Percentiles rank a stretch among this genome's conserved stretches.
Conservation (phyloP, 441 rosid genomes). For the Populus hybrid region DNA sequence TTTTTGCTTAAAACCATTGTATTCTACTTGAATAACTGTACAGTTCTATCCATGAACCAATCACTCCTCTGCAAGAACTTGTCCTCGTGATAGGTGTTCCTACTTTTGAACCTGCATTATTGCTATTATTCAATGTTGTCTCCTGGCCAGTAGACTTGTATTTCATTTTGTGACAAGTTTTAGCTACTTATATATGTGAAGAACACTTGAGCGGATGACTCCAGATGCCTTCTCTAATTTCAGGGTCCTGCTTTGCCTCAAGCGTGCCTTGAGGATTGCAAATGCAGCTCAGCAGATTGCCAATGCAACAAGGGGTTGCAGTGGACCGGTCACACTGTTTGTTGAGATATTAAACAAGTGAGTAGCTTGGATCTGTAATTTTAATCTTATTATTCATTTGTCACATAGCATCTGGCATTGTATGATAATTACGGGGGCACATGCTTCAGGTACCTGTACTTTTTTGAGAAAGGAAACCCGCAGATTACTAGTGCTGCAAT, state of each 20-base stretch:
- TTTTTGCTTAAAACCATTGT: neutral
- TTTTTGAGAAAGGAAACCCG: constrained; percentile 26
- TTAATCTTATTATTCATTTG: neutral
- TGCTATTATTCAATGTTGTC: too few relatives aligned
- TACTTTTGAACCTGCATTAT: neutral
- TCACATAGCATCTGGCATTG: neutral
- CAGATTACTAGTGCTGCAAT: constrained; percentile 68
- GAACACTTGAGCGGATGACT: neutral
- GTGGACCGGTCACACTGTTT: constrained; percentile 73
- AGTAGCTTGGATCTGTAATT: constrained; percentile 1
- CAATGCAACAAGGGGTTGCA: constrained; percentile 63
- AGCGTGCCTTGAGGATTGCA: constrained; percentile 93
- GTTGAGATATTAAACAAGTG: constrained; percentile 96
- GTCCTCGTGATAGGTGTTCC: neutral
- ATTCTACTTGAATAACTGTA: neutral
- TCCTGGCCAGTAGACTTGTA: too few relatives aligned
- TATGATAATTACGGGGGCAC: neutral
- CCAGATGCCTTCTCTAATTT: neutral
- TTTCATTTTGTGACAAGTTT: neutral
- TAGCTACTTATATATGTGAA: neutral
- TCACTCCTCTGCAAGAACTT: neutral
- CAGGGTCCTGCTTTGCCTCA: constrained; percentile 88
- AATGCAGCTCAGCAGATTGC: constrained; percentile 93
- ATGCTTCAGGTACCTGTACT: constrained; percentile 59
- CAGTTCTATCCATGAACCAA: neutral